phyloP scores from a whole-genome alignment of 2,329 filamentous ascomycete species.

The Stachybotrys elegans region DNA sequence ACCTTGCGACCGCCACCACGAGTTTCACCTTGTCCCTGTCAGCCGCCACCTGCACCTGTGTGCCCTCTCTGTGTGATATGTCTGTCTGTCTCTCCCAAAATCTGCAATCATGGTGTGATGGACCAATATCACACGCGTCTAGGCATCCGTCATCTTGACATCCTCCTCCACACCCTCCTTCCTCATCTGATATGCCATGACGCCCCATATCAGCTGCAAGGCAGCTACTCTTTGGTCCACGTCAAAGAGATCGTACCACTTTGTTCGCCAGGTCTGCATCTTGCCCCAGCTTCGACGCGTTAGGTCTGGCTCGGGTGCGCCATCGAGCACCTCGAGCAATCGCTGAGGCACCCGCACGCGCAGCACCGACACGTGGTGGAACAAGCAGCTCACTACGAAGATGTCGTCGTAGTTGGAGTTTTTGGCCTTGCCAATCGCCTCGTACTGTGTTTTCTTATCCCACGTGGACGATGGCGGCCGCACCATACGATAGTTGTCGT shows the following conservation, averaged over 20 bases:
- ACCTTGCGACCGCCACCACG: too few species aligned
- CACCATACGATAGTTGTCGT: constrained; percentile 60
- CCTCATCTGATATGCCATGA: constrained; percentile 58
- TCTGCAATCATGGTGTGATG: too few species aligned
- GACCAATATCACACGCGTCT: too few species aligned
- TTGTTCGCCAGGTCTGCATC: constrained; percentile 51
- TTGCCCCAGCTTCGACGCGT: constrained; percentile 41
- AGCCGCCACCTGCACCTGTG: too few species aligned
- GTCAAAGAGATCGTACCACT: constrained; percentile 58
- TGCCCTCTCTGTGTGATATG: too few species aligned
- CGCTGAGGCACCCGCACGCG: constrained; percentile 52
- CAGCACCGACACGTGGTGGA: constrained; percentile 57
- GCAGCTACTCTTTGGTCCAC: constrained; percentile 49
- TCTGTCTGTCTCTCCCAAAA: too few species aligned
- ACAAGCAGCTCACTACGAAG: constrained; percentile 55
- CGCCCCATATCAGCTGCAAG: constrained; percentile 52
- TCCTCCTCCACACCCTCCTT: constrained; percentile 22
- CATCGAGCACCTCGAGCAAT: constrained; percentile 49
- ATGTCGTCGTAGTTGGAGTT: constrained; percentile 53
- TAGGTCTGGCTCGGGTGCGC: constrained; percentile 30
- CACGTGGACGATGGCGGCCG: constrained; percentile 52
- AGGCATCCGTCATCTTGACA: constrained; percentile 21
- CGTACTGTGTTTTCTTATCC: constrained; percentile 56
- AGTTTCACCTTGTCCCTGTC: too few species aligned
- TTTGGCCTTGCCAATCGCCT: constrained; percentile 46